These are phyloP conservation scores for Dendrobium catenatum DNA, from an alignment of 106 monocot species.

Conservation along the genomic window DNA sequence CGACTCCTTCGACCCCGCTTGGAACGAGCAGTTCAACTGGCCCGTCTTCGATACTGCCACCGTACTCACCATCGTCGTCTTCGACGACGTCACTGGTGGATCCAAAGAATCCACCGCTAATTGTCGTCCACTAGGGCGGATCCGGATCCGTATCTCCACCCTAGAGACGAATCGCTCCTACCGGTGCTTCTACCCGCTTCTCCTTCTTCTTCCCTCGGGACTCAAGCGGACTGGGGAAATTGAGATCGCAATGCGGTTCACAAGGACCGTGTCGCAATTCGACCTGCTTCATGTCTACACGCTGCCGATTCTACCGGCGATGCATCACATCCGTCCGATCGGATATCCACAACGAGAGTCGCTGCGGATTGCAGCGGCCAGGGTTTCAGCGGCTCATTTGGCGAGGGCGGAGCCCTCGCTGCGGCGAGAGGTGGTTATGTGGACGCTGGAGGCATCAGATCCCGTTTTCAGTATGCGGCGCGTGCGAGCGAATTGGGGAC, in stretches of 20 bases:
- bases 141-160: conserved; percentile 67
- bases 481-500: conserved; percentile 58
- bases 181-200: conserved; percentile 53
- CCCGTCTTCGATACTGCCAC: conserved; percentile 74
- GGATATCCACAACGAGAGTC: conserved; percentile 33
- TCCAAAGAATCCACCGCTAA: conserved; percentile 18
- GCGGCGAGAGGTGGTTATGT: conserved; percentile 48
- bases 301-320: conserved; percentile 61
- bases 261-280: conserved; percentile 24
- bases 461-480: conserved; percentile 76
- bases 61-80: conserved; percentile 70
- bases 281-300: conserved; percentile 56
- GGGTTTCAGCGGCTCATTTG: conserved; percentile 56
- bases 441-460: conserved; percentile 63
- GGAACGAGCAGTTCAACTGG: conserved; percentile 99
- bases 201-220: conserved; percentile 42
- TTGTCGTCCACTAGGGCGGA: conserved; percentile 54
- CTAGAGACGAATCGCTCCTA: conserved; percentile 47
- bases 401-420: conserved; percentile 71
- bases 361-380: conserved; percentile 57
- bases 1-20: conserved; percentile 56
- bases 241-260: conserved; percentile 75
- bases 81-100: conserved; percentile 48
- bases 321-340: conserved; percentile 76
- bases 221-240: conserved; percentile 69